Percentiles rank a stretch among this genome's conserved stretches.
phyloP scores from a whole-genome alignment of 164 flowering plant genomes.

The Hamamelis virginiana region DNA sequence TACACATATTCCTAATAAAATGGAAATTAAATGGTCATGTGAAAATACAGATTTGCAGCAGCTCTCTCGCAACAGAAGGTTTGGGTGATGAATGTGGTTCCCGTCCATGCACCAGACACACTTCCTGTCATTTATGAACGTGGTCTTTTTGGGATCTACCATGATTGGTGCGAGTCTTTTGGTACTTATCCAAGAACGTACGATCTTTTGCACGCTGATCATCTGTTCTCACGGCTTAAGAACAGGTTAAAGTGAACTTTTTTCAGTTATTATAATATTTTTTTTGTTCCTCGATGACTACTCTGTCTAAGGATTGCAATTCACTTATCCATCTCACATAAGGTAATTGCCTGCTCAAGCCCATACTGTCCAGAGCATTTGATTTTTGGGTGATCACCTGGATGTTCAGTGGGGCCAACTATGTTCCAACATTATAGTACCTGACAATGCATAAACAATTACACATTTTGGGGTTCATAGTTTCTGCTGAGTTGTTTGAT shows the following conservation, averaged over 20 bases:
- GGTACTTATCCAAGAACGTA: slow-evolving; percentile 89
- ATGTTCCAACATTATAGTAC: not conserved
- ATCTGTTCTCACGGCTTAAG: slow-evolving; percentile 85
- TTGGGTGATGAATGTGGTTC: slow-evolving; percentile 97
- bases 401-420: not conserved
- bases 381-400: not conserved
- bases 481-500: not conserved
- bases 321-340: not conserved
- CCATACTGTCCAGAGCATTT: not conserved
- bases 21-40: not conserved
- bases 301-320: not conserved
- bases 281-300: not conserved
- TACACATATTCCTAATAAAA: not conserved
- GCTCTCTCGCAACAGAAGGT: slow-evolving; percentile 67
- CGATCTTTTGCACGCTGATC: slow-evolving; percentile 95
- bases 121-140: slow-evolving; percentile 87
- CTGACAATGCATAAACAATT: not conserved
- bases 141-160: slow-evolving; percentile 84
- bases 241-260: slow-evolving; percentile 51
- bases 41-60: slow-evolving; percentile 75
- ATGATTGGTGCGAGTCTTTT: slow-evolving; percentile 98
- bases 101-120: slow-evolving; percentile 87
- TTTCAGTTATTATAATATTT: not conserved
- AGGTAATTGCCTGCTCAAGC: not conserved
- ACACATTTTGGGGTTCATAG: not conserved